phyloP scores from a whole-genome alignment of 495 filamentous ascomycete genomes.

The Daldinia decipiens region DNA sequence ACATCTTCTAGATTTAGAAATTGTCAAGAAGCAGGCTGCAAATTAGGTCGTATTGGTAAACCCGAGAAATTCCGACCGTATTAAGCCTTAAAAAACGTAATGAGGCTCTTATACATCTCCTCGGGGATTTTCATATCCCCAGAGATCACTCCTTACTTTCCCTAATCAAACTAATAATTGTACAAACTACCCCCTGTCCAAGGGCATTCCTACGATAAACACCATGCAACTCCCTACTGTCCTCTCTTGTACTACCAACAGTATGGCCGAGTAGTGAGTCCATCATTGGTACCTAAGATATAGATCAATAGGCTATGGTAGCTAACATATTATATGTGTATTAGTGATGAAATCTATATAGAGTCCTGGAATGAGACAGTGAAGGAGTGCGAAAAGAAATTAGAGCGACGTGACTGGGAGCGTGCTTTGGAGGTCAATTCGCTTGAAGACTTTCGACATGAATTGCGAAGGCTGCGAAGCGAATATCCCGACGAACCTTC shows the following conservation, averaged over 20 bases:
- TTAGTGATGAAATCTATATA: slow-evolving; percentile 17
- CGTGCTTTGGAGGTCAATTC: slow-evolving; percentile 17
- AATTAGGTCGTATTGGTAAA: too few relatives aligned
- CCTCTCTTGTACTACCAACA: not conserved
- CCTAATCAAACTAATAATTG: too few relatives aligned
- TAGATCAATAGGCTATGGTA: not conserved
- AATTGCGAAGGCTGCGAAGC: slow-evolving; percentile 5
- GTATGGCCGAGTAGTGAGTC: slow-evolving; percentile 17
- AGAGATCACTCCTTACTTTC: not conserved
- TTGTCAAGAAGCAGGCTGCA: too few relatives aligned
- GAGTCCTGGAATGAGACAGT: slow-evolving; percentile 18
- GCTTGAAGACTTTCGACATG: not conserved
- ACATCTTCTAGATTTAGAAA: too few relatives aligned
- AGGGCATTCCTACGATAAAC: not conserved
- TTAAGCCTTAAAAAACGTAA: not conserved
- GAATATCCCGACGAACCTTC: slow-evolving; percentile 6
- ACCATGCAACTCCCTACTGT: slow-evolving; percentile 11
- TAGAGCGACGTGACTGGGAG: slow-evolving; percentile 16
- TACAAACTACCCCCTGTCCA: not conserved
- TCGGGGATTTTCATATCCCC: not conserved
- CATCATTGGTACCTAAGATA: not conserved
- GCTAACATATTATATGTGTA: not conserved
- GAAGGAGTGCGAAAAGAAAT: slow-evolving; percentile 9
- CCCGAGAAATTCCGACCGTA: too few relatives aligned
- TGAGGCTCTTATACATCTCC: too few relatives aligned